Base-by-base conservation (phyloP, 257 asterid genomes). In the Primulina huaijiensis region DNA sequence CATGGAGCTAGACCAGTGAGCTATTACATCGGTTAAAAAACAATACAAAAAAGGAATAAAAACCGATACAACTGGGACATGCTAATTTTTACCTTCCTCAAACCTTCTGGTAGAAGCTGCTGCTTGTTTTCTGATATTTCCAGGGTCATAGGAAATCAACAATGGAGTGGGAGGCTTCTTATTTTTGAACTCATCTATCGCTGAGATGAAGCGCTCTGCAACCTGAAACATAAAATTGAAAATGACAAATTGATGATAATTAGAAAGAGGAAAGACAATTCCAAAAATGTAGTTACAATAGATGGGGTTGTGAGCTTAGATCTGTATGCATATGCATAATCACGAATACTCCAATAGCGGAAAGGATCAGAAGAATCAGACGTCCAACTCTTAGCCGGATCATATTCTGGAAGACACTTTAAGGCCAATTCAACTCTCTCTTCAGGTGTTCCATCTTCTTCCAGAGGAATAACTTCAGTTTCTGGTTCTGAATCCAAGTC, bases 321-420 rank as follows among this genome's bases (percentile, higher is more conserved):
- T 84, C 90, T 88, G 84, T 91, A 94, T 75, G 99, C 99, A 75
- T 84, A 81, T 75, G 97, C 97, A 86, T 89, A 91, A 80, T 91
- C 99, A 72, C 97, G 88, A 85, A 94, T 94, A 78, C 85, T 94
- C 99, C 99, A 94, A 80, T 94, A 94, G 75, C 80, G 87, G 80
- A 94, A 94, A 76, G 82, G 74, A 69, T 86, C 79, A 69, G 78
- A 72, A 68, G 83, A 63, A 81, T 85, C 90, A 63, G 82, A 74
- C 67, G 66, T 86, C 92, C 88, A 91, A 70, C 79, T 72, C 76
- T 78, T 81, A 76, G 82, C 74, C 20, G 95, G 92, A 70, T 91
- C 92, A 81, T 91, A 89, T 64, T 77, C 82, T 43, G 96, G 97
- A 80, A 94, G 97, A 77, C 75, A 71, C 74, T 86, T 83, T 69